These are phyloP conservation scores for Conringia planisiliqua DNA, from an alignment of 345 rosid species.

Conservation along the genomic window DNA sequence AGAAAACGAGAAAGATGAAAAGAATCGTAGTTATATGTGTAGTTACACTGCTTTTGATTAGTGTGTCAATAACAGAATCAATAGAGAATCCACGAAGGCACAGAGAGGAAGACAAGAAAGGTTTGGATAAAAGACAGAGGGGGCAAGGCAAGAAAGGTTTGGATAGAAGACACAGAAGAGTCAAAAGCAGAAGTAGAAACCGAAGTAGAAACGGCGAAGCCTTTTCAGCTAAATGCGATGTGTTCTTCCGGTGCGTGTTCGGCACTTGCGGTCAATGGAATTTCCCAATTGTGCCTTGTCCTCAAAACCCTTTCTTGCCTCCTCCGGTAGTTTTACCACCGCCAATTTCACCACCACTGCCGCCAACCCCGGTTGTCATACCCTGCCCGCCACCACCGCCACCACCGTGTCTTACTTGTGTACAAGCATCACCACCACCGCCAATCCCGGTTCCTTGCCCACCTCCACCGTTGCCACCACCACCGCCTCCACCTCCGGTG, in stretches of 20 bases:
- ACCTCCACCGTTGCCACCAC: slow-evolving; percentile 8
- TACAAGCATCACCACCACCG: slow-evolving; percentile 3
- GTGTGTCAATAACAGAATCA: slow-evolving; percentile 17
- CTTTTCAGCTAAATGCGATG: slow-evolving; percentile 19
- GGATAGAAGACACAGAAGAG: slow-evolving; percentile 8
- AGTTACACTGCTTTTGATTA: slow-evolving; percentile 23
- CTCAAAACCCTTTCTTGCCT: slow-evolving; percentile 38
- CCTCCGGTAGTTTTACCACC: slow-evolving; percentile 26
- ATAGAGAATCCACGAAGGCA: slow-evolving; percentile 17
- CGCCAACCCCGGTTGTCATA: neutral
- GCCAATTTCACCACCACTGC: neutral
- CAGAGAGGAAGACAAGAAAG: slow-evolving; percentile 8
- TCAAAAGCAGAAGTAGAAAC: slow-evolving; percentile 1
- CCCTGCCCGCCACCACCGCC: slow-evolving; percentile 20
- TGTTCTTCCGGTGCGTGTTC: slow-evolving; percentile 26
- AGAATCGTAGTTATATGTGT: slow-evolving; percentile 9
- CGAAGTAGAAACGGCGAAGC: slow-evolving; percentile 12
- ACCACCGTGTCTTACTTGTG: slow-evolving; percentile 9
- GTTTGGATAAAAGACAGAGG: neutral
- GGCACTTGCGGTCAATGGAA: slow-evolving; percentile 35
- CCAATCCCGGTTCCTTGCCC: slow-evolving; percentile 16
- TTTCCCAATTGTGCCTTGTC: slow-evolving; percentile 29
- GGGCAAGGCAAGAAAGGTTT: slow-evolving; percentile 1
- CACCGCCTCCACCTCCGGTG: slow-evolving; percentile 5
- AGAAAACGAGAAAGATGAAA: neutral